phyloP scores from a whole-genome alignment of 345 rosid species.

The Lepidium africanum region DNA sequence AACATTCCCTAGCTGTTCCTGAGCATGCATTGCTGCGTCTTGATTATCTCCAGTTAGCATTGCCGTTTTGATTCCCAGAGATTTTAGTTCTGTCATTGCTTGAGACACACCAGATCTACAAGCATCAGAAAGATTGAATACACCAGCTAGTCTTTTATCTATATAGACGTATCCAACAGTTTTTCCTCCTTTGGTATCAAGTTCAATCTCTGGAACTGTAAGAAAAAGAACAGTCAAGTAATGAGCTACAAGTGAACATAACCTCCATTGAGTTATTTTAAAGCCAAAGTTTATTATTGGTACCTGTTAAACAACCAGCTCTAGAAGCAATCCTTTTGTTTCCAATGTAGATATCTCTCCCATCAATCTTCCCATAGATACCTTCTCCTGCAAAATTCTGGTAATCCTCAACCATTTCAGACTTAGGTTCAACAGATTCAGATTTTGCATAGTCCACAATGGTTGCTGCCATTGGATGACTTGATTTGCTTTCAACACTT shows the following conservation, averaged over 20 bases:
- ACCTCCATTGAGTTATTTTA: not conserved
- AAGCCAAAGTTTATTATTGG: not conserved
- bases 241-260: not conserved
- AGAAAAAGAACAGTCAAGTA: not conserved
- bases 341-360: conserved; percentile 60
- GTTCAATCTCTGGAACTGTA: conserved; percentile 37
- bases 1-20: conserved; percentile 60
- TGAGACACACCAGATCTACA: conserved; percentile 68
- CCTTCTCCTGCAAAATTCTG: conserved; percentile 88
- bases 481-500: conserved; percentile 87
- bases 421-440: conserved; percentile 49
- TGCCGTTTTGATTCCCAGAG: conserved; percentile 48
- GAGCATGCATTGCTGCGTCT: conserved; percentile 58
- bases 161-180: conserved; percentile 59
- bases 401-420: conserved; percentile 56
- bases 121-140: conserved; percentile 66
- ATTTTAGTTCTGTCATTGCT: conserved; percentile 54
- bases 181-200: conserved; percentile 37
- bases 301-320: conserved; percentile 58
- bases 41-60: conserved; percentile 87
- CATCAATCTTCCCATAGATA: conserved; percentile 70
- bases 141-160: conserved; percentile 40
- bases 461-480: conserved; percentile 91
- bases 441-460: conserved; percentile 56
- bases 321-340: conserved; percentile 57